Conservation (phyloP, 768 basidiomycete genomes). For the Leccinum ochraceum region DNA sequence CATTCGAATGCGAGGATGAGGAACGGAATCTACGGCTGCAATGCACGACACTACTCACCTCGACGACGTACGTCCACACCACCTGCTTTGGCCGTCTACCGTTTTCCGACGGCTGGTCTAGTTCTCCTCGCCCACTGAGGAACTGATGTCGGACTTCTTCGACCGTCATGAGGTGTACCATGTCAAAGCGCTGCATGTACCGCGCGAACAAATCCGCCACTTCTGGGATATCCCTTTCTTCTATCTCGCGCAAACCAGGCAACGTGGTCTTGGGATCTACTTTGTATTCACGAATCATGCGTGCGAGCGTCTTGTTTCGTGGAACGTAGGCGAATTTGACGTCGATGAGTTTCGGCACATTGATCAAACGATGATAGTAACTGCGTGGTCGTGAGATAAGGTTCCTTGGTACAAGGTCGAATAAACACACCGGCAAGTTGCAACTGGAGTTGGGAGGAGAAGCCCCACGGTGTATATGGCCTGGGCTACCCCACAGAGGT, state of each 20-base stretch:
- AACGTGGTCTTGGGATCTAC: conserved; percentile 53
- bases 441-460: conserved; percentile 90
- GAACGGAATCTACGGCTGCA: background rate
- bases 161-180: conserved; percentile 69
- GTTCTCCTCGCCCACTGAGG: conserved; percentile 73
- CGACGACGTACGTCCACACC: conserved; percentile 94
- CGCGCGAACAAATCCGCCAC: conserved; percentile 69
- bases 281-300: conserved; percentile 79
- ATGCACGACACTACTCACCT: conserved; percentile 51
- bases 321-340: conserved; percentile 88
- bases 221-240: conserved; percentile 69
- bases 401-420: background rate
- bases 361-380: conserved; percentile 90
- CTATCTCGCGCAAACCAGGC: conserved; percentile 84
- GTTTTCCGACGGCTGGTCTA: conserved; percentile 38
- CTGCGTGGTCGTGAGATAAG: conserved; percentile 39
- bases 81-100: conserved; percentile 75
- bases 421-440: conserved; percentile 67
- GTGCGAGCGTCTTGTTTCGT: conserved; percentile 85
- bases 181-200: conserved; percentile 86
- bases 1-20: conserved; percentile 4
- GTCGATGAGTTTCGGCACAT: conserved; percentile 90
- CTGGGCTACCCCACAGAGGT: conserved; percentile 90
- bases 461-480: conserved; percentile 97
- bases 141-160: conserved; percentile 89